These are phyloP conservation scores for Ophiostoma tasmaniense DNA, from an alignment of 2,329 filamentous ascomycete genomes.

Conservation along the genomic window DNA sequence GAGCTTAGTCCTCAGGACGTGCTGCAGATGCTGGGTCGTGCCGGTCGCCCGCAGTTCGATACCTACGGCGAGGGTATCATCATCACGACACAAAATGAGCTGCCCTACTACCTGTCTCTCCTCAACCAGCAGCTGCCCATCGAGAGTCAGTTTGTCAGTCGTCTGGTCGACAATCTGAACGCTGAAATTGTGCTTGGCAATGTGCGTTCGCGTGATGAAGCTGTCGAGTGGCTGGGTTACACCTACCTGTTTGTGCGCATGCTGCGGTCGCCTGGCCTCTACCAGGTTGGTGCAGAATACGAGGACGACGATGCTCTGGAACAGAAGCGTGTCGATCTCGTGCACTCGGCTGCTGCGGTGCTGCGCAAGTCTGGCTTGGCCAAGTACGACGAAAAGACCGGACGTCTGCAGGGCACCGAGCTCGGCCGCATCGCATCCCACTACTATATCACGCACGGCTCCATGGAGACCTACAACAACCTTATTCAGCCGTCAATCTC, in stretches of 20 bases:
- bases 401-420: conserved; percentile 82
- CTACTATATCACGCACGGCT: conserved; percentile 95
- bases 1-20: conserved; percentile 96
- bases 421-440: conserved; percentile 93
- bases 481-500: conserved; percentile 89
- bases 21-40: conserved; percentile 95
- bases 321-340: conserved; percentile 93
- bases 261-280: conserved; percentile 88
- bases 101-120: conserved; percentile 94
- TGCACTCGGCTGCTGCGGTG: conserved; percentile 84
- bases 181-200: conserved; percentile 94
- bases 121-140: conserved; percentile 97
- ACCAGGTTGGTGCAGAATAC: conserved; percentile 93
- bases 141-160: conserved; percentile 90
- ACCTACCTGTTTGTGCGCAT: conserved; percentile 97
- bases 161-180: conserved; percentile 90
- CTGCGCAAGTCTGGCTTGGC: conserved; percentile 81
- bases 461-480: conserved; percentile 95
- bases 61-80: conserved; percentile 98
- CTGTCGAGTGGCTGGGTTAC: conserved; percentile 98
- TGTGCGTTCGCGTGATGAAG: conserved; percentile 82
- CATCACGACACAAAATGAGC: conserved; percentile 88
- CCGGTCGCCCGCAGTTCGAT: conserved; percentile 91
- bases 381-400: conserved; percentile 92
- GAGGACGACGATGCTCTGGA: conserved; percentile 85